These are phyloP conservation scores for Colletotrichum sp. DNA, from an alignment of 2,329 filamentous ascomycete species.

Conservation along the genomic window DNA sequence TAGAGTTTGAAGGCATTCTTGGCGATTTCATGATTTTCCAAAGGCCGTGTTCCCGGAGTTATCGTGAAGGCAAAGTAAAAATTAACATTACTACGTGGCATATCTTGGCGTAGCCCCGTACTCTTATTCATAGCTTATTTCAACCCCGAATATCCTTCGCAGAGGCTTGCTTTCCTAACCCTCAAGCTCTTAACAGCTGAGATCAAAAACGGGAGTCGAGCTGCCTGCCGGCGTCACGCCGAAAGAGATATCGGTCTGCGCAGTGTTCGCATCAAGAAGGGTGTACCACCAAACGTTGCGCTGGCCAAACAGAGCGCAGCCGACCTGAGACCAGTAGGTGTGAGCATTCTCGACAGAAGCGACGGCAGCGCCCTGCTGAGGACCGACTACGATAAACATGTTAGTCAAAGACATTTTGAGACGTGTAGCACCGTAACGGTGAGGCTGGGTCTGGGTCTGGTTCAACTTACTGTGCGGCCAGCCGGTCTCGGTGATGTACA, in stretches of 20 bases:
- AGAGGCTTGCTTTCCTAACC: fast-evolving
- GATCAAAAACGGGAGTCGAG: conserved; percentile 6
- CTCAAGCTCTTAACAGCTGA: not conserved
- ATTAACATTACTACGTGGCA: not conserved
- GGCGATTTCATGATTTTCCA: not conserved
- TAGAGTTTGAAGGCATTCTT: not conserved
- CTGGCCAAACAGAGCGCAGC: conserved; percentile 8
- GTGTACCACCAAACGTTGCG: conserved; percentile 21
- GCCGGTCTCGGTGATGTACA: conserved; percentile 60
- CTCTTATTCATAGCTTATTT: not conserved
- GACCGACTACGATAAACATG: conserved; percentile 35
- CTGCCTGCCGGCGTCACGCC: not conserved
- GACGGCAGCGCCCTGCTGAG: conserved; percentile 44
- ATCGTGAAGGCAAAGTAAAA: not conserved
- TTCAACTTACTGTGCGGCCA: conserved; percentile 50
- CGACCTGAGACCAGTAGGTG: conserved; percentile 11
- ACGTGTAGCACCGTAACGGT: not conserved
- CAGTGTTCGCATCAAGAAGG: conserved; percentile 8
- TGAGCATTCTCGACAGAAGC: conserved; percentile 51
- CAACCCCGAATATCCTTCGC: not conserved
- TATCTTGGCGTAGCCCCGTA: not conserved
- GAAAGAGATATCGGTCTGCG: conserved; percentile 5
- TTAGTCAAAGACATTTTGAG: not conserved
- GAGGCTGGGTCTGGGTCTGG: not conserved
- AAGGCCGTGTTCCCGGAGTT: not conserved